These are phyloP conservation scores for Pyrus bretschneideri DNA, from an alignment of 306 rosid genomes.

Conservation along the genomic window DNA sequence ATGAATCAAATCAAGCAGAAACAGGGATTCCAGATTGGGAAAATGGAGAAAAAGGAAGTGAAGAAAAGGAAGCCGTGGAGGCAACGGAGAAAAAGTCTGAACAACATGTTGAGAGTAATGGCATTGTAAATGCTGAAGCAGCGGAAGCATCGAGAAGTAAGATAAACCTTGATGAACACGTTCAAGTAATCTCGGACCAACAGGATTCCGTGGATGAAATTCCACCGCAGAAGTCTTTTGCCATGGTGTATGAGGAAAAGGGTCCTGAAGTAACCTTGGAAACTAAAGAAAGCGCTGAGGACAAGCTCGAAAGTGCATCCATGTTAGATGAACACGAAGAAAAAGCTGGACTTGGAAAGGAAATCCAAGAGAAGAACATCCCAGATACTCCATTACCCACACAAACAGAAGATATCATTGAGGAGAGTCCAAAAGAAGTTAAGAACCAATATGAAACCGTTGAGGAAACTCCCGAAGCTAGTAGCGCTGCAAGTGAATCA, in stretches of 20 bases:
- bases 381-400: background rate
- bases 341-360: background rate
- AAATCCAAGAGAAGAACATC: background rate
- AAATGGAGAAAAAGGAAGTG: constrained; percentile 10
- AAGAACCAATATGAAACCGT: background rate
- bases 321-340: background rate
- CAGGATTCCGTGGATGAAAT: constrained; percentile 14
- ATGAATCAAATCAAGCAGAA: constrained; percentile 12
- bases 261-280: background rate
- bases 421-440: constrained; percentile 12
- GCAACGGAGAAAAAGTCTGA: constrained; percentile 15
- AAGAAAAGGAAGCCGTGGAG: background rate
- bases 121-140: background rate
- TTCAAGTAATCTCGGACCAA: constrained; percentile 18
- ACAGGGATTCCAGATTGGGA: constrained; percentile 12
- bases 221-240: background rate
- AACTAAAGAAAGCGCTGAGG: background rate
- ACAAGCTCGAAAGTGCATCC: background rate
- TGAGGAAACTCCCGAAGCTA: background rate
- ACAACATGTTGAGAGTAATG: constrained; percentile 3
- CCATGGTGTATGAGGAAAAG: background rate
- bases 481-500: background rate
- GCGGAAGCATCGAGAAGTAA: too few species aligned
- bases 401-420: background rate
- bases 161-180: constrained; percentile 7